A percentile compares a stretch with the other conserved stretches of the same genome.
Evolutionary conservation across 116 monocot genomes (phyloP).

Genomic region (Zostera marina): DNA sequence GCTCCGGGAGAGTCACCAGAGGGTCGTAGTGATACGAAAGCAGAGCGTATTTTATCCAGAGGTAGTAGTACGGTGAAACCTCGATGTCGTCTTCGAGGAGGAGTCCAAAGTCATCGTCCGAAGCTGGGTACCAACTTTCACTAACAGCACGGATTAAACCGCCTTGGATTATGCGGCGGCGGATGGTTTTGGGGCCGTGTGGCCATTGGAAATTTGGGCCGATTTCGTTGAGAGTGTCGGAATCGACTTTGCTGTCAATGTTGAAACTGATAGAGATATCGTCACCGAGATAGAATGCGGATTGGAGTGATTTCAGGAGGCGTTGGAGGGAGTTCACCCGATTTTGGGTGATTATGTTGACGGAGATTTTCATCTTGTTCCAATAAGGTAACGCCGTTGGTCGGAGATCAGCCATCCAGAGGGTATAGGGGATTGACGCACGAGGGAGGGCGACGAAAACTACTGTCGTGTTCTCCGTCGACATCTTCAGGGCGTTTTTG

Average conservation of each 20-base stretch:
- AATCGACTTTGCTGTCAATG: slow-evolving; percentile 86
- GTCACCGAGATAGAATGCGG: slow-evolving; percentile 64
- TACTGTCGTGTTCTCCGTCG: slow-evolving; percentile 34
- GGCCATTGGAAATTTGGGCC: slow-evolving; percentile 53
- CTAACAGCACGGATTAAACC: slow-evolving; percentile 88
- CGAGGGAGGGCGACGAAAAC: slow-evolving; percentile 42
- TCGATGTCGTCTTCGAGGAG: slow-evolving; percentile 93
- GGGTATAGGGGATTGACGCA: slow-evolving; percentile 32
- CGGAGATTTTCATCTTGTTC: slow-evolving; percentile 61
- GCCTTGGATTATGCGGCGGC: slow-evolving; percentile 71
- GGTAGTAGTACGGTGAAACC: slow-evolving; percentile 94
- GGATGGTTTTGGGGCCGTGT: slow-evolving; percentile 47
- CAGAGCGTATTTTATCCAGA: slow-evolving; percentile 89
- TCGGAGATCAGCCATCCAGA: slow-evolving; percentile 83
- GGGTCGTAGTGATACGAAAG: slow-evolving; percentile 90
- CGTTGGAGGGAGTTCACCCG: slow-evolving; percentile 44
- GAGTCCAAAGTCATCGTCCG: slow-evolving; percentile 72
- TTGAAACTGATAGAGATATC: slow-evolving; percentile 65
- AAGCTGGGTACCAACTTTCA: slow-evolving; percentile 90
- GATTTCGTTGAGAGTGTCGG: slow-evolving; percentile 45
- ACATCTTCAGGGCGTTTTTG: slow-evolving; percentile 66
- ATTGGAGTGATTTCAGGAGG: slow-evolving; percentile 44
- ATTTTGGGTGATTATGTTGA: slow-evolving; percentile 92
- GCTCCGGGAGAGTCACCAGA: slow-evolving; percentile 61
- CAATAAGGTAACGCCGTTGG: slow-evolving; percentile 63